phyloP scores from a whole-genome alignment of 2,329 filamentous ascomycete genomes.

The Beauveria rudraprayagi region DNA sequence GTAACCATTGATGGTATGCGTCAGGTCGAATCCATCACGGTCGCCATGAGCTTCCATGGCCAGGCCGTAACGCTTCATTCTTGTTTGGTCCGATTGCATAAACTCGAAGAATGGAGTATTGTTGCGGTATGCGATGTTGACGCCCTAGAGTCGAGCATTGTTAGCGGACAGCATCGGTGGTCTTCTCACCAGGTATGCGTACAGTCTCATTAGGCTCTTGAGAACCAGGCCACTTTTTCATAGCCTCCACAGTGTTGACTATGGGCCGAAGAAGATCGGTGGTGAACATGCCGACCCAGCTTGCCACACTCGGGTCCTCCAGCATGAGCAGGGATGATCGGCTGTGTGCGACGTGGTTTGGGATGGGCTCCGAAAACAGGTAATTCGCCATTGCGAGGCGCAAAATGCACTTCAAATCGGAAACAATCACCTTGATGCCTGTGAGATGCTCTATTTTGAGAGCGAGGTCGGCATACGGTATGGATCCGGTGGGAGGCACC shows the following conservation, averaged over 20 bases:
- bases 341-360: constrained; percentile 32
- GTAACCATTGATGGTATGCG: constrained; percentile 17
- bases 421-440: constrained; percentile 25
- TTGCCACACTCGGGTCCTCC: constrained; percentile 19
- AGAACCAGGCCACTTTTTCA: constrained; percentile 29
- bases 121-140: constrained; percentile 22
- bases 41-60: constrained; percentile 23
- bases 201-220: constrained; percentile 27
- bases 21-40: constrained; percentile 17
- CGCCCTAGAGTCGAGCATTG: constrained; percentile 10
- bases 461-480: constrained; percentile 21
- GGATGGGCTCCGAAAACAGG: constrained; percentile 30
- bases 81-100: constrained; percentile 19
- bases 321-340: constrained; percentile 24
- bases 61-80: constrained; percentile 22
- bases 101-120: constrained; percentile 21
- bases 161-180: neutral
- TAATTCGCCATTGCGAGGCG: constrained; percentile 31
- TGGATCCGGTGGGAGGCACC: constrained; percentile 20
- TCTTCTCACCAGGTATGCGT: neutral
- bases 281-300: constrained; percentile 25
- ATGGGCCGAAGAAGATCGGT: constrained; percentile 24
- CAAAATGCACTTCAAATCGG: constrained; percentile 27
- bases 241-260: constrained; percentile 23
- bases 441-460: constrained; percentile 27